Conservation (phyloP, 2,329 filamentous ascomycete genomes). For the Botrytis tulipae region DNA sequence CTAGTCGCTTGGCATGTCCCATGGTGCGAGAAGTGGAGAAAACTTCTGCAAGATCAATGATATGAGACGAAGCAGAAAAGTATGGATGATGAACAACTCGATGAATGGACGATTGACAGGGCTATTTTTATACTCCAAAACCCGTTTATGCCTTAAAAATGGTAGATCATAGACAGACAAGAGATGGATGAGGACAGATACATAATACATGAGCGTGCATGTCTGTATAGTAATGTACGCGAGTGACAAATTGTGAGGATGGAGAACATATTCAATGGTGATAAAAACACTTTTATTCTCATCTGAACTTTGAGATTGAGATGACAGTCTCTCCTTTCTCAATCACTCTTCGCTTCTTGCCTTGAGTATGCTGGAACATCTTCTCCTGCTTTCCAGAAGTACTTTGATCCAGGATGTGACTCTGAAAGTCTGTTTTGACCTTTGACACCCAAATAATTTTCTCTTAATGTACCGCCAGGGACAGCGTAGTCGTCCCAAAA, state of each 20-base stretch:
- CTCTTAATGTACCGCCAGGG: conserved; percentile 57
- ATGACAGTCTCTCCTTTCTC: neutral
- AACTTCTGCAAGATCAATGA: neutral
- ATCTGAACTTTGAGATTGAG: neutral
- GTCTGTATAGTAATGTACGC: neutral
- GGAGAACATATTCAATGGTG: neutral
- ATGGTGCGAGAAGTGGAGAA: conserved; percentile 1
- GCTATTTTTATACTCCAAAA: neutral
- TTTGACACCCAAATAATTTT: conserved; percentile 55
- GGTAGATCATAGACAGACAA: neutral
- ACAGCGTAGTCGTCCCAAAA: conserved; percentile 53
- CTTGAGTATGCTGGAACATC: conserved; percentile 25
- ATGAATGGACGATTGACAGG: conserved; percentile 1
- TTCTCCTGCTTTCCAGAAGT: conserved; percentile 43
- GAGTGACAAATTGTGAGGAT: neutral
- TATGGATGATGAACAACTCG: neutral
- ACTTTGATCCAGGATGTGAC: conserved; percentile 49
- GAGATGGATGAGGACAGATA: neutral
- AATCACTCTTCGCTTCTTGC: neutral
- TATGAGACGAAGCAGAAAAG: conserved; percentile 13
- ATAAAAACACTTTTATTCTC: neutral
- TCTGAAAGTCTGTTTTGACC: conserved; percentile 51
- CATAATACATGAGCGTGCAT: neutral
- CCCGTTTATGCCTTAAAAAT: neutral
- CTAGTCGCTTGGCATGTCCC: conserved; percentile 4